Evolutionary conservation across 2,329 filamentous ascomycete species (phyloP).

Genomic region (Aspergillus sclerotialis): DNA sequence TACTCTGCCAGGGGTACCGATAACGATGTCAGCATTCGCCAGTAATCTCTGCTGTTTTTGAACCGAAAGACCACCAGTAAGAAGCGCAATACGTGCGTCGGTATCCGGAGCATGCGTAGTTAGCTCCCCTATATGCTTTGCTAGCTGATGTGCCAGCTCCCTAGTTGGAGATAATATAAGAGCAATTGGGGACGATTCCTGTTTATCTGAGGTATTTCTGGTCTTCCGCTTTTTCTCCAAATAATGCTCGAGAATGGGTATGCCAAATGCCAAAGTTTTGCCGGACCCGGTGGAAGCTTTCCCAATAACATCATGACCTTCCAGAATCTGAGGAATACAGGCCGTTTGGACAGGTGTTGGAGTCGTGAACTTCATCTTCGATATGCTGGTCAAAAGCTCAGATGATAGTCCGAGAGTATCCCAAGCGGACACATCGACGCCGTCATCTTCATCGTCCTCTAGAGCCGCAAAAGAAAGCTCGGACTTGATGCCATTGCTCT

Average conservation of each 20-base stretch:
- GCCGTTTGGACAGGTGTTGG: constrained; percentile 77
- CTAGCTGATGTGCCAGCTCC: constrained; percentile 88
- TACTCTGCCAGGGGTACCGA: constrained; percentile 83
- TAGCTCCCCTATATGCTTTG: constrained; percentile 71
- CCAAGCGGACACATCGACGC: constrained; percentile 72
- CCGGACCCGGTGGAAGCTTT: constrained; percentile 96
- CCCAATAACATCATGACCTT: constrained; percentile 84
- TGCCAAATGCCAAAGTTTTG: constrained; percentile 90
- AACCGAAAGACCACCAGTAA: constrained; percentile 89
- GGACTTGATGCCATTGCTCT: constrained; percentile 23
- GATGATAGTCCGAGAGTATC: constrained; percentile 64
- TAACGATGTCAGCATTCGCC: constrained; percentile 78
- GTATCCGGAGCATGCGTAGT: constrained; percentile 60
- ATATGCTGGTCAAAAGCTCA: constrained; percentile 63
- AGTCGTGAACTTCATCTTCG: constrained; percentile 69
- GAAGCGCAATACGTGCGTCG: constrained; percentile 61
- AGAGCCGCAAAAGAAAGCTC: constrained; percentile 32
- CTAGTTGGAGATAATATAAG: constrained; percentile 85
- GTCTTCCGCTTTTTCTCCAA: constrained; percentile 43
- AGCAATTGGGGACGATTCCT: constrained; percentile 53
- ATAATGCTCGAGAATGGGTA: constrained; percentile 84
- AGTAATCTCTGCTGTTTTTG: constrained; percentile 88
- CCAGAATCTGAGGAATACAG: constrained; percentile 73
- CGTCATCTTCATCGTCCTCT: constrained; percentile 42
- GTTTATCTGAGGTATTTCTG: constrained; percentile 32